Base-by-base conservation (phyloP, 805 yeast species). In the Saccharomycopsis sp. region DNA sequence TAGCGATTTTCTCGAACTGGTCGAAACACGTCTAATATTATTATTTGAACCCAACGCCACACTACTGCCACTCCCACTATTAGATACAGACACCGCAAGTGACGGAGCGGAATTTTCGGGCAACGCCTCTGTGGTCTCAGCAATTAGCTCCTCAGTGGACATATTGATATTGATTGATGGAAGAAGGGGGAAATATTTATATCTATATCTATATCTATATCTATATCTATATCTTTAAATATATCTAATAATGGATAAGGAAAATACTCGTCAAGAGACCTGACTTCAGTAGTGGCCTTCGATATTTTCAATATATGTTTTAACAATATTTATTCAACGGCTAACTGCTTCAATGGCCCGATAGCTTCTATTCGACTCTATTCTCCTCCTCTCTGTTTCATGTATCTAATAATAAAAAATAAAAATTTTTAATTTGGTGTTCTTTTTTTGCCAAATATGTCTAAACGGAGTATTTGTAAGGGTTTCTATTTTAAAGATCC, bases 1-100 rank as follows among this genome's bases (percentile, higher is more conserved):
- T 22, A 52, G 17, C 34, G 56, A 29, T 52, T 53, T 52, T 15
- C 56, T 15, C 23, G 34, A 44, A 12, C 49, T 44, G 8, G 49
- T 44, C 19, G 49, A 44, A 3, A 44, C 49, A 7, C 49, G 19
- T 44, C 49, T 44, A 17, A 35, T 35, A 35, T 35, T 35, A 35
- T 8, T 35, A 35, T 8, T 35, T 35, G n/a, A n/a, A n/a, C n/a
- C n/a, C n/a, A 35, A 14, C 14, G 41, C 8, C 14, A 14, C 8
- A 35, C 14, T 35, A 35, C 41, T 35, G 14, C 41, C 14, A 35
- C 14, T 8, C 14, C 41, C 14, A 14, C 14, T 35, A 35, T 35
- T 35, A 14, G 14, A n/a, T n/a, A n/a, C n/a, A n/a, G n/a, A n/a
- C n/a, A n/a, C n/a, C n/a, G n/a, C n/a, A n/a, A n/a, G n/a, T n/a